A percentile compares a stretch with the other conserved stretches of the same genome.
Conservation (phyloP, 768 basidiomycete species). For the Lactifluus volemus region DNA sequence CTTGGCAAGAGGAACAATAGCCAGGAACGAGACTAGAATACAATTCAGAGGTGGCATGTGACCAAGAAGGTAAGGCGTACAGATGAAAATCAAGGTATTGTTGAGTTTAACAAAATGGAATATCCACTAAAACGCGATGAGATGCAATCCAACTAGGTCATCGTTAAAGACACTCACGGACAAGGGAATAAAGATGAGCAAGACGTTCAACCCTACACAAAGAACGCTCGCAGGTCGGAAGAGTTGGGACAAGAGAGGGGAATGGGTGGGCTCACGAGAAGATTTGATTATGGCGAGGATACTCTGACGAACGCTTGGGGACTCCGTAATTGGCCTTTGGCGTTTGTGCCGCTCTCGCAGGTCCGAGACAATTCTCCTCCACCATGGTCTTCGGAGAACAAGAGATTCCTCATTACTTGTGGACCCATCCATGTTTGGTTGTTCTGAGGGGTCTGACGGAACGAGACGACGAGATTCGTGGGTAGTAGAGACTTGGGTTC, state of each 20-base stretch:
- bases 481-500: not conserved
- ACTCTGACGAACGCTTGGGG: constrained; percentile 41
- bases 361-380: not conserved
- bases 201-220: constrained; percentile 53
- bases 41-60: not conserved
- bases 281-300: constrained; percentile 44
- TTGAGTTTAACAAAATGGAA: constrained; percentile 48
- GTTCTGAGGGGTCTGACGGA: not conserved
- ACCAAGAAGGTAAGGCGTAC: constrained; percentile 34
- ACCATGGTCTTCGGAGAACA: not conserved
- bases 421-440: not conserved
- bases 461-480: not conserved
- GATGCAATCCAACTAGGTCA: not conserved
- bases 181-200: constrained; percentile 63
- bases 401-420: too few species aligned
- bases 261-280: constrained; percentile 40
- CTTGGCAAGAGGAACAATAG: constrained; percentile 82
- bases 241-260: not conserved
- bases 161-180: constrained; percentile 36
- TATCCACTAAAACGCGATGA: constrained; percentile 48
- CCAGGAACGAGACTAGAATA: constrained; percentile 56
- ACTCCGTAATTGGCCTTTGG: constrained; percentile 27
- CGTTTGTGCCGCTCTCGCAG: constrained; percentile 9
- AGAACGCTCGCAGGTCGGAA: not conserved
- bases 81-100: constrained; percentile 63